Conservation (phyloP, 495 filamentous ascomycete species). For the Tricharina praecox region DNA sequence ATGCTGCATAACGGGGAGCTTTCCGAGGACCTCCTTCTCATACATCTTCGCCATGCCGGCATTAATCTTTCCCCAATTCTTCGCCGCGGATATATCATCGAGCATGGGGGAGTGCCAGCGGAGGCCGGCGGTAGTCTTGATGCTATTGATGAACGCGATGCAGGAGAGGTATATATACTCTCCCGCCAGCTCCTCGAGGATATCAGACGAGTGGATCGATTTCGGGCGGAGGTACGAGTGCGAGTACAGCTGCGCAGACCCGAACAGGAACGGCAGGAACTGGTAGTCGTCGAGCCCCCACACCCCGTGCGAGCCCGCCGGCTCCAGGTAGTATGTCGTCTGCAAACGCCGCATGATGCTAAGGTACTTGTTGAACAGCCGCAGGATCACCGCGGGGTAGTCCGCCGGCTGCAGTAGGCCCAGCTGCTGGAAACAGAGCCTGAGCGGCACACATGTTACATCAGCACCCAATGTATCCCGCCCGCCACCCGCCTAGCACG, state of each 20-base stretch:
- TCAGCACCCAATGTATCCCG: not conserved
- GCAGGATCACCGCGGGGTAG: slow-evolving; percentile 56
- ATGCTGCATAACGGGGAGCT: slow-evolving; percentile 96
- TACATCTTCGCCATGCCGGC: slow-evolving; percentile 95
- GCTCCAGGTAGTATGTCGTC: slow-evolving; percentile 83
- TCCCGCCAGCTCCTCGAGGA: slow-evolving; percentile 57
- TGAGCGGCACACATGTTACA: not conserved
- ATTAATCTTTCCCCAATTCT: slow-evolving; percentile 83
- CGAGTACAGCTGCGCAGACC: slow-evolving; percentile 70
- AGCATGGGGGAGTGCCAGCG: slow-evolving; percentile 98
- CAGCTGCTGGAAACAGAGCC: slow-evolving; percentile 70
- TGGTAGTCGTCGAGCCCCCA: slow-evolving; percentile 98
- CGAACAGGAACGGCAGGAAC: slow-evolving; percentile 90
- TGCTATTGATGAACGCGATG: slow-evolving; percentile 81
- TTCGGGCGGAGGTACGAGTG: slow-evolving; percentile 78
- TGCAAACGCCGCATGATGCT: slow-evolving; percentile 66
- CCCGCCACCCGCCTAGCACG: not conserved
- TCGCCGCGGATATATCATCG: slow-evolving; percentile 88
- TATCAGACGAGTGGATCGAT: slow-evolving; percentile 66
- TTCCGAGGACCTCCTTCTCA: slow-evolving; percentile 75
- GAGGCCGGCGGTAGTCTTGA: slow-evolving; percentile 89
- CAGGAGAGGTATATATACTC: slow-evolving; percentile 66
- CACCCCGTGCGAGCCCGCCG: slow-evolving; percentile 84
- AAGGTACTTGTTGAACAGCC: slow-evolving; percentile 67
- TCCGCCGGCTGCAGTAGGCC: slow-evolving; percentile 42